Evolutionary conservation across 768 basidiomycete genomes (phyloP), one percentile per base, ranked within the genome.

Genomic region (Suillus subluteus): DNA sequence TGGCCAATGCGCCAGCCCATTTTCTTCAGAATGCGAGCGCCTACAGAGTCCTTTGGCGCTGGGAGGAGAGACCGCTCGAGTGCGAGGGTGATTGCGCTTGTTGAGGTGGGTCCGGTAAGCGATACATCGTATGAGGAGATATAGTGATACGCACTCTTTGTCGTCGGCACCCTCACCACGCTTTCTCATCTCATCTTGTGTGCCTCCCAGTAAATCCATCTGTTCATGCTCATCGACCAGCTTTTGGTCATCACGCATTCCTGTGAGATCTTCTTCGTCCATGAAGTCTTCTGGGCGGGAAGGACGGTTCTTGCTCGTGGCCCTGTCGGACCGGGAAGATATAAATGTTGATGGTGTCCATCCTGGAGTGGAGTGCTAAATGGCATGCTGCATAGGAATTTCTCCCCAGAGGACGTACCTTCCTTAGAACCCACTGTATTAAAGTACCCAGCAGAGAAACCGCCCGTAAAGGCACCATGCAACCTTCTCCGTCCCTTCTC

Each of bases 391-490:
- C 32, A 2, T 30, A 18, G 43, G 9, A 41, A 44, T 41, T 15
- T 44, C 63, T 58, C 41, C 35, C n/a, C 21, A 58, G 44, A 2
- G 35, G 26, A 71, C 81, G 35, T 65, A 89, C 96, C 96, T 86
- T 99, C 96, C 77, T 97, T 95, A 7, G 94, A 96, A 1, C 98
- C 98, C 44, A 97, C 97, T 1, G 91, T 86, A 77, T 99, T 99
- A 82, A 91, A 98, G 80, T 98, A 98, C 0, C 97, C 97, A 35
- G 98, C 98, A 64, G 93, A 95, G 83, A 95, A 99, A 13, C 98
- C 98, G 30, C 98, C 98, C 0, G 96, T 98, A 80, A 99, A 99
- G 4, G 98, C 98, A 4, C 98, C 98, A 75, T 99, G 98, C n/a
- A 99, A 81, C 65, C 98, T 82, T 69, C 95, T 82, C 55, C 97